Evolutionary conservation across 371 early-diverging fungal species (phyloP).

Genomic region (Apophysomyces elegans): DNA sequence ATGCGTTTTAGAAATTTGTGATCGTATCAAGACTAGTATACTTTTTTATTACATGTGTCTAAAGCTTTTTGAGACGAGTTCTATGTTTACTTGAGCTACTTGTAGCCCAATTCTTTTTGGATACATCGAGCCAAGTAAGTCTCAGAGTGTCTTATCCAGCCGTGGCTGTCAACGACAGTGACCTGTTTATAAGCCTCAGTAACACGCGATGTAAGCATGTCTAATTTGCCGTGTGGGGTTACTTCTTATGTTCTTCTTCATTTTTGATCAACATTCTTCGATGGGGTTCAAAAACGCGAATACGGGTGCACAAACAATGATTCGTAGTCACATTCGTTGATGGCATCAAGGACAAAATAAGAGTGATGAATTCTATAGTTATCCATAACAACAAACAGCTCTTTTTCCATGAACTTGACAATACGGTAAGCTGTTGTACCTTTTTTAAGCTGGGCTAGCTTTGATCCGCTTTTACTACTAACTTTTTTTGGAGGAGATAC

Average conservation of each 20-base stretch:
- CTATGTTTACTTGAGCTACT: too few species aligned
- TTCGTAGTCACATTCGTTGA: not conserved
- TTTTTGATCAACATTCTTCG: slow-evolving; percentile 13
- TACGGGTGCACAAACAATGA: slow-evolving; percentile 15
- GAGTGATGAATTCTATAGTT: not conserved
- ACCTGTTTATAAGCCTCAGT: not conserved
- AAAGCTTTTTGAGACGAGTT: too few species aligned
- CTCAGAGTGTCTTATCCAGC: not conserved
- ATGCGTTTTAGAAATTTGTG: too few species aligned
- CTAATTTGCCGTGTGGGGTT: not conserved
- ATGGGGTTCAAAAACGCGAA: slow-evolving; percentile 23
- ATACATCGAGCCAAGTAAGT: too few species aligned
- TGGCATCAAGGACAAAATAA: not conserved
- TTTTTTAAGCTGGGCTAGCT: not conserved
- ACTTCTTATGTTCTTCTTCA: not conserved
- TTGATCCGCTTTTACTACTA: not conserved
- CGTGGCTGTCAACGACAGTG: not conserved
- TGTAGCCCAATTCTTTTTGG: too few species aligned
- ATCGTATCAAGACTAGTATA: too few species aligned
- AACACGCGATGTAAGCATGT: not conserved
- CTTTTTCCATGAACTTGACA: not conserved
- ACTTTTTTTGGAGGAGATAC: not conserved
- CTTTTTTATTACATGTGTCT: too few species aligned
- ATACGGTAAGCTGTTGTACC: not conserved
- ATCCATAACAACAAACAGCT: not conserved